Evolutionary conservation across 2,329 filamentous ascomycete species (phyloP).

Genomic region (Akanthomyces lecanii): DNA sequence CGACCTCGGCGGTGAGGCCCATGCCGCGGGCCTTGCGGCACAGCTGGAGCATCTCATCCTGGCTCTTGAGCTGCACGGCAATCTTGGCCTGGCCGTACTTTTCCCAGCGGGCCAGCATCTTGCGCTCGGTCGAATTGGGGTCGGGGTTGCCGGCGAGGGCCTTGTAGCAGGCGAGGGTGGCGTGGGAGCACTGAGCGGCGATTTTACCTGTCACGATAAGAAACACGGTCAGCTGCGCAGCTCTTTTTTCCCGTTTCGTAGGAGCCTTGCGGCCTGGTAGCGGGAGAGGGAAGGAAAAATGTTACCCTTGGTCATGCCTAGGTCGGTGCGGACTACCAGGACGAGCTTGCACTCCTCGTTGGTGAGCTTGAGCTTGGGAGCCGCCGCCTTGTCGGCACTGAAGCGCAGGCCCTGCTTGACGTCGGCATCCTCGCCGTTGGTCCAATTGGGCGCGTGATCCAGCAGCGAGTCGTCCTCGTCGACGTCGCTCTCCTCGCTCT

Average conservation of each 20-base stretch:
- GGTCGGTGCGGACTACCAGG: constrained; percentile 83
- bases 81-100: constrained; percentile 84
- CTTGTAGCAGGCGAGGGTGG: constrained; percentile 98
- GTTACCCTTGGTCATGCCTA: constrained; percentile 94
- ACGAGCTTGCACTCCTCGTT: constrained; percentile 92
- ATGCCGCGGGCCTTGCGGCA: constrained; percentile 77
- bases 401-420: constrained; percentile 50
- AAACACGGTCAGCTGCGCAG: not conserved
- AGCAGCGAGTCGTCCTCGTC: constrained; percentile 56
- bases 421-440: constrained; percentile 58
- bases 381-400: constrained; percentile 19
- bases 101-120: constrained; percentile 81
- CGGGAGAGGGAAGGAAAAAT: not conserved
- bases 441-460: constrained; percentile 66
- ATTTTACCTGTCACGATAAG: constrained; percentile 70
- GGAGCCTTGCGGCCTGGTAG: no score
- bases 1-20: constrained; percentile 82
- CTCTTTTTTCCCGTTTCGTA: no score
- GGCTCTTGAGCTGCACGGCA: constrained; percentile 80
- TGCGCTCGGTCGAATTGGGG: constrained; percentile 50
- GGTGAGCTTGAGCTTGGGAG: constrained; percentile 32
- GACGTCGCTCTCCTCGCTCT: constrained; percentile 66
- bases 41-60: constrained; percentile 72
- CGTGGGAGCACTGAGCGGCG: constrained; percentile 89
- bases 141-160: constrained; percentile 57